Conservation (phyloP, 371 early-diverging fungal genomes). For the Mycotypha africana region DNA sequence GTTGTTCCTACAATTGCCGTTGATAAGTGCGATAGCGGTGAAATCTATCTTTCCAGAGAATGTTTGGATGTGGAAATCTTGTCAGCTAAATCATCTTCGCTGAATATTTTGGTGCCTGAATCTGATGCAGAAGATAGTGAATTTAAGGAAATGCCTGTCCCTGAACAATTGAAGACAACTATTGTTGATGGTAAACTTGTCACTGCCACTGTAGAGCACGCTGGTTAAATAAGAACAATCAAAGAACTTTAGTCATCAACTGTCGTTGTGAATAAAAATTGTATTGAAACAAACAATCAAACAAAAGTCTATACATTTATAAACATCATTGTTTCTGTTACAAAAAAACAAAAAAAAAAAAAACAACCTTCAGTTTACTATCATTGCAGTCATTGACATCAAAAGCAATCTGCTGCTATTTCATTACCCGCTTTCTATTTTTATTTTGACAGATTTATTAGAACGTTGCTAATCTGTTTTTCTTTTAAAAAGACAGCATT, state of each 20-base stretch:
- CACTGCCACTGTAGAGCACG: conserved; percentile 83
- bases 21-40: conserved; percentile 92
- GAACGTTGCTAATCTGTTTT: neutral
- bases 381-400: no score
- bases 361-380: no score
- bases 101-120: conserved; percentile 77
- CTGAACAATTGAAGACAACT: conserved; percentile 91
- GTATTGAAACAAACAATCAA: no score
- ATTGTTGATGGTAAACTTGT: conserved; percentile 74
- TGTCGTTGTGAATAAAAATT: no score
- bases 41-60: conserved; percentile 78
- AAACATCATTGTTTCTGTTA: no score
- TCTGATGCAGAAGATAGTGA: conserved; percentile 70
- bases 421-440: neutral
- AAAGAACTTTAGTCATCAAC: no score
- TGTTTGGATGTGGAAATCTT: conserved; percentile 79
- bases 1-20: conserved; percentile 79
- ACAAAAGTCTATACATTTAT: no score
- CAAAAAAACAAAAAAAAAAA: no score
- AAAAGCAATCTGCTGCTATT: no score
- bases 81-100: conserved; percentile 84
- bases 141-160: conserved; percentile 79
- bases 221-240: conserved; percentile 32
- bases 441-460: neutral
- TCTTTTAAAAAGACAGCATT: neutral